phyloP scores from a whole-genome alignment of 2,329 filamentous ascomycete species.

The Zarea fungicola region DNA sequence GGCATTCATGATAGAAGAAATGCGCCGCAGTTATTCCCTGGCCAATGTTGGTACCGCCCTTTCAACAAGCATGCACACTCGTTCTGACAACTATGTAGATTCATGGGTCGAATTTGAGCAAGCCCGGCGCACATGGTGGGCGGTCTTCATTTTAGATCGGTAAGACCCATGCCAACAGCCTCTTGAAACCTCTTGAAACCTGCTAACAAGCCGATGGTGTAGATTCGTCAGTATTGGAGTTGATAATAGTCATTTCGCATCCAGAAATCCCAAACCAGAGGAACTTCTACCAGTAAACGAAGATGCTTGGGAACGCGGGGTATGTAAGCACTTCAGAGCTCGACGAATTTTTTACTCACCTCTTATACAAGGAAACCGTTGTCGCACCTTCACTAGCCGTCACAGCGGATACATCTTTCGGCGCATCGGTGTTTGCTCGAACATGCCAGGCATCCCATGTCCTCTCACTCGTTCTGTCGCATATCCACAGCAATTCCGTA shows the following conservation, averaged over 20 bases:
- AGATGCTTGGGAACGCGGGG: background rate
- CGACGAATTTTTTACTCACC: too few relatives aligned
- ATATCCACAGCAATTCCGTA: background rate
- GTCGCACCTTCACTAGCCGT: background rate
- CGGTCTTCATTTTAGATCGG: background rate
- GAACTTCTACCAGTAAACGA: background rate
- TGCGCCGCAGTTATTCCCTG: background rate
- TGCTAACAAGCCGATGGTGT: background rate
- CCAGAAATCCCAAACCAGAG: background rate
- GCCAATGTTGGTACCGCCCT: background rate
- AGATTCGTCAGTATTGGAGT: background rate
- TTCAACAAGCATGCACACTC: background rate
- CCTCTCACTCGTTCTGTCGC: background rate
- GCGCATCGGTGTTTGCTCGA: background rate
- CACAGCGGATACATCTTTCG: background rate
- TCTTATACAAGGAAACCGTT: background rate
- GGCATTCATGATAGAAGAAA: slow-evolving; percentile 13
- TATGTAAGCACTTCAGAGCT: background rate
- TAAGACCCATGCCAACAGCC: background rate
- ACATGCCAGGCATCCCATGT: background rate
- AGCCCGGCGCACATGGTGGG: background rate
- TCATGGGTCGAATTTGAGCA: background rate
- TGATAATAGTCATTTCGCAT: background rate
- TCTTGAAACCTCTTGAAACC: background rate
- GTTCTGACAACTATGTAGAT: background rate